Evolutionary conservation across 1,284 basidiomycete genomes (phyloP).

Genomic region (Afroboletus lepidellus): DNA sequence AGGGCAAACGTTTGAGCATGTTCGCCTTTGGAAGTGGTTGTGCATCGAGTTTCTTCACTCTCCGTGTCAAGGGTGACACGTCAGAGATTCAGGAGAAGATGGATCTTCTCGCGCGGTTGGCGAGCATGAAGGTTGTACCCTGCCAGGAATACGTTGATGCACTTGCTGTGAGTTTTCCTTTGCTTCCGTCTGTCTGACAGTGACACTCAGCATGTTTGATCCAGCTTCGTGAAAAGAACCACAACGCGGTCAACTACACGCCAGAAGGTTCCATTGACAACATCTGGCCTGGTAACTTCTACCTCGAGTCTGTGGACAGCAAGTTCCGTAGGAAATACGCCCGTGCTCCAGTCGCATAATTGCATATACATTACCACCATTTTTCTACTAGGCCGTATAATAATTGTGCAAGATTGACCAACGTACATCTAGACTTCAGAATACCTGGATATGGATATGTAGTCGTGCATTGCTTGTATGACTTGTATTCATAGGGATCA

Average conservation of each 20-base stretch:
- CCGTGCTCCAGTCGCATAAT: conserved; percentile 48
- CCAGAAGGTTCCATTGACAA: conserved; percentile 87
- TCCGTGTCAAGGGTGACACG: conserved; percentile 85
- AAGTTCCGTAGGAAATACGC: conserved; percentile 92
- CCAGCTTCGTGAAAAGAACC: conserved; percentile 93
- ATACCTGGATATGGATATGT: conserved; percentile 10
- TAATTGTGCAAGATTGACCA: background rate
- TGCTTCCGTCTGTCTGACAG: background rate
- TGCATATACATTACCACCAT: conserved; percentile 1
- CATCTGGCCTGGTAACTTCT: conserved; percentile 93
- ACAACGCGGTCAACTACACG: conserved; percentile 86
- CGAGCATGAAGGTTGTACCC: conserved; percentile 87
- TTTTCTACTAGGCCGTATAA: background rate
- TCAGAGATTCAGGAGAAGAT: conserved; percentile 77
- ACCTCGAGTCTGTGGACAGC: conserved; percentile 89
- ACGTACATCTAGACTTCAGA: conserved; percentile 12
- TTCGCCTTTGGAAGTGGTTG: conserved; percentile 95
- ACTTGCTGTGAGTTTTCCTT: conserved; percentile 55
- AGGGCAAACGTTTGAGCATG: conserved; percentile 83
- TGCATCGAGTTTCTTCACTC: conserved; percentile 87
- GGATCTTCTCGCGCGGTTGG: conserved; percentile 76
- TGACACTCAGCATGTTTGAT: conserved; percentile 6
- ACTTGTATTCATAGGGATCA: conserved; percentile 1
- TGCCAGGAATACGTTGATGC: conserved; percentile 84
- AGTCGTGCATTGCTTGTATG: conserved; percentile 11